Conservation (phyloP, 2,329 filamentous ascomycete genomes). For the Hypoxylon sp. region DNA sequence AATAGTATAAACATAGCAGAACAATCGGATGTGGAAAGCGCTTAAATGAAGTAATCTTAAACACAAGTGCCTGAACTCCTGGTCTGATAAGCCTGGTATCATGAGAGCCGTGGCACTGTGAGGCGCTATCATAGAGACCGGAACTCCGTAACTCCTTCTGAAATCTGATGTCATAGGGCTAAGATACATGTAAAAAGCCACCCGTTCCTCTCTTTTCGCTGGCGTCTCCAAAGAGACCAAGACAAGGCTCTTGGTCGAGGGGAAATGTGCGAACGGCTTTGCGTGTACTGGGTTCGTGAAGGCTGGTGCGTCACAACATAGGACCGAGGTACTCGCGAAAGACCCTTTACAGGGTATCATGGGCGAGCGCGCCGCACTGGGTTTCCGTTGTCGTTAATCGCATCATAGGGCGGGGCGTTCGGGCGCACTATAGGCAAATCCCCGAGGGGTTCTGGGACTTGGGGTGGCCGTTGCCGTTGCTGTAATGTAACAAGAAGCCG, state of each 20-base stretch:
- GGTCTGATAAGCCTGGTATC: neutral
- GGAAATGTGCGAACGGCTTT: neutral
- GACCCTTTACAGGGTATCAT: neutral
- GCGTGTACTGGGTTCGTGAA: neutral
- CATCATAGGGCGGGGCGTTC: neutral
- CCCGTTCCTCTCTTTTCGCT: neutral
- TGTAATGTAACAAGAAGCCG: neutral
- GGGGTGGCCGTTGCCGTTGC: neutral
- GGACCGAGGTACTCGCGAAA: neutral
- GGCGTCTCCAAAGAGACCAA: neutral
- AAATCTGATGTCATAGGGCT: neutral
- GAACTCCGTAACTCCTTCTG: neutral
- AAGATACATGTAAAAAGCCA: neutral
- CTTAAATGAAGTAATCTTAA: conserved; percentile 1
- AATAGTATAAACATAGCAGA: neutral
- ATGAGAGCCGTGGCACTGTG: neutral
- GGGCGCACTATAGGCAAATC: neutral
- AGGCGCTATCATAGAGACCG: neutral
- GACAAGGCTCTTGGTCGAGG: neutral
- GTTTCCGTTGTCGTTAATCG: neutral
- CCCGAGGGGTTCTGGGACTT: neutral
- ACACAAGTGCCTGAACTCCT: neutral
- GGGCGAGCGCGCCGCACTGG: neutral
- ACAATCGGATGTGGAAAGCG: neutral
- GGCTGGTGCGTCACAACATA: neutral